A percentile compares a stretch with the other conserved stretches of the same genome.
Evolutionary conservation across 257 asterid genomes (phyloP).

Genomic region (Capsicum baccatum): DNA sequence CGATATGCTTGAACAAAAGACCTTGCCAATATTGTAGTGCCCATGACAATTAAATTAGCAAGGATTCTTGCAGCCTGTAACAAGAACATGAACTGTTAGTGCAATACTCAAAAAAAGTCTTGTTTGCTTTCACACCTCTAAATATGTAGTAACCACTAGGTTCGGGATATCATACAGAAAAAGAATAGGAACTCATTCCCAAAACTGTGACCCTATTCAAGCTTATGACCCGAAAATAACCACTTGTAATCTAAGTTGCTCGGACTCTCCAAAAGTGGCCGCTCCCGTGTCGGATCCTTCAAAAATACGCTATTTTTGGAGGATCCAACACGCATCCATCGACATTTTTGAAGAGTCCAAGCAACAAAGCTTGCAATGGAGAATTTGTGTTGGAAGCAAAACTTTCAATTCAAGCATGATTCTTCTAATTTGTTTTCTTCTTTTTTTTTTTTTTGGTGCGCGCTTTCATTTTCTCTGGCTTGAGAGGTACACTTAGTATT

Average conservation of each 20-base stretch:
- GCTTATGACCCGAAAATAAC: background rate
- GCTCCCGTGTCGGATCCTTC: too few relatives aligned
- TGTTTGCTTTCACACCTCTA: background rate
- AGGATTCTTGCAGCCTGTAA: slow-evolving; percentile 64
- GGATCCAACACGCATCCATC: too few relatives aligned
- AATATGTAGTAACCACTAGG: background rate
- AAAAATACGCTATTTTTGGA: too few relatives aligned
- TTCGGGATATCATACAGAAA: background rate
- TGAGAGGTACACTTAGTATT: background rate
- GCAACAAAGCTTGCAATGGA: too few relatives aligned
- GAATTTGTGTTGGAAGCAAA: background rate
- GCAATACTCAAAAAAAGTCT: background rate
- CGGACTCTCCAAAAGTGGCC: too few relatives aligned
- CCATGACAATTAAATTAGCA: slow-evolving; percentile 67
- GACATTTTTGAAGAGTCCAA: too few relatives aligned
- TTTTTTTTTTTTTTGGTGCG: too few relatives aligned
- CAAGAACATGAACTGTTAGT: slow-evolving; percentile 16
- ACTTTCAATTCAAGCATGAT: background rate
- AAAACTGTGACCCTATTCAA: background rate
- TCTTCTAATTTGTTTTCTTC: background rate
- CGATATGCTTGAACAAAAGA: slow-evolving; percentile 75
- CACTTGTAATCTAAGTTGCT: too few relatives aligned
- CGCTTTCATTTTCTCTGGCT: background rate
- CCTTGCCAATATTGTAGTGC: slow-evolving; percentile 61
- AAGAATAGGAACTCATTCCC: background rate